These are phyloP conservation scores for Citrus cavaleriei DNA, from an alignment of 345 rosid species.

Conservation along the genomic window DNA sequence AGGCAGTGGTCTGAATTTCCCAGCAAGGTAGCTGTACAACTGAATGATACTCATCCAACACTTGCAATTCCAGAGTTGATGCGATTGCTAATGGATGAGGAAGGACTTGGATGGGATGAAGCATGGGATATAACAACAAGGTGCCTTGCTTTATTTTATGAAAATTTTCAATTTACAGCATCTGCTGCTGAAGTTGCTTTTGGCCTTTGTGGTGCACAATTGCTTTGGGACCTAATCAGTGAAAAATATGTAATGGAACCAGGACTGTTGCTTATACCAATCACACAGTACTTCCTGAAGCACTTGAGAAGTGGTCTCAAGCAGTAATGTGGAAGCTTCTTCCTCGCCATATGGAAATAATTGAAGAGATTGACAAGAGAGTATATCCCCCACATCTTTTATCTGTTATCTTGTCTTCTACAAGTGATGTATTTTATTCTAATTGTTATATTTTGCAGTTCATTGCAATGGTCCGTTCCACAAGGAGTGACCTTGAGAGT, in stretches of 20 bases:
- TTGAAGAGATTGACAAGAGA: conserved; percentile 88
- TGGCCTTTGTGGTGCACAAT: conserved; percentile 5
- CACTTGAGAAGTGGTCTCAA: conserved; percentile 97
- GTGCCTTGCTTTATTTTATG: conserved; percentile 27
- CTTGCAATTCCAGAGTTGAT: conserved; percentile 97
- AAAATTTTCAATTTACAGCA: neutral
- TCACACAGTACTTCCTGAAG: conserved; percentile 99
- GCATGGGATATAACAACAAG: conserved; percentile 89
- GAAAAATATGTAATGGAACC: conserved; percentile 21
- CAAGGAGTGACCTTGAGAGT: conserved; percentile 64
- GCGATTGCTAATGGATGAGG: conserved; percentile 83
- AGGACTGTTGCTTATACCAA: conserved; percentile 96
- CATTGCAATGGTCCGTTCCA: conserved; percentile 47
- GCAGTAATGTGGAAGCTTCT: conserved; percentile 91
- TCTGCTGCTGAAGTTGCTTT: neutral
- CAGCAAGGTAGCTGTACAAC: conserved; percentile 82
- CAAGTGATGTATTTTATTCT: conserved; percentile 5
- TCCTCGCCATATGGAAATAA: conserved; percentile 99
- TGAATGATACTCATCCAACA: conserved; percentile 98
- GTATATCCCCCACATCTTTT: conserved; percentile 35
- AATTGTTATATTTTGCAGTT: conserved; percentile 48
- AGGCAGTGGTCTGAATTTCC: conserved; percentile 92
- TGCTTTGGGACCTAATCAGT: conserved; percentile 11
- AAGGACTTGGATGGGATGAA: conserved; percentile 98
- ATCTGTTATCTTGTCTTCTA: conserved; percentile 8